Conservation (phyloP, 1,139 yeast genomes). For the Kodamaea derodonti region DNA sequence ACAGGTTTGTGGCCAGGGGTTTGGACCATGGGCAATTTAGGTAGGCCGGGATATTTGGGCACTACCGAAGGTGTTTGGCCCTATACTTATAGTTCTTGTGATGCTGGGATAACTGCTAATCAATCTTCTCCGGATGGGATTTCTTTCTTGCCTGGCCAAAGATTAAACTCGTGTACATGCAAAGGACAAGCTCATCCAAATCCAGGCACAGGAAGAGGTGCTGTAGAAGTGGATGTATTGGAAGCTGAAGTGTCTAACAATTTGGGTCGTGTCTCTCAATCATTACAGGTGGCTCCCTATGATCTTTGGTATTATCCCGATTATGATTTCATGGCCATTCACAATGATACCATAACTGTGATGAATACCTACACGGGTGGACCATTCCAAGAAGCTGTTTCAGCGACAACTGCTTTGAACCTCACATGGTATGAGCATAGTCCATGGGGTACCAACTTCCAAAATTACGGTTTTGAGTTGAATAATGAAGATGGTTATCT, state of each 20-base stretch:
- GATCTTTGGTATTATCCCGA: slow-evolving; percentile 31
- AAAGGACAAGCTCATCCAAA: slow-evolving; percentile 26
- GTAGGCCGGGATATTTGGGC: slow-evolving; percentile 26
- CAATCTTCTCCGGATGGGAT: slow-evolving; percentile 31
- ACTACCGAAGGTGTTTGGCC: slow-evolving; percentile 31
- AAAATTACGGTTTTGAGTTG: slow-evolving; percentile 24
- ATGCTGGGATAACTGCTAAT: slow-evolving; percentile 30
- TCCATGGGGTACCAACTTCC: slow-evolving; percentile 16
- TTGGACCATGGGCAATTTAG: slow-evolving; percentile 31
- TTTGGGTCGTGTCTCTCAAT: slow-evolving; percentile 26
- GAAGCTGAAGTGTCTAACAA: slow-evolving; percentile 20
- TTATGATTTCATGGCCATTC: slow-evolving; percentile 20
- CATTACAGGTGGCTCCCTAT: slow-evolving; percentile 28
- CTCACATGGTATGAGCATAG: slow-evolving; percentile 26
- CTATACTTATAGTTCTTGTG: slow-evolving; percentile 27
- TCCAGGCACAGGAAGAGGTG: slow-evolving; percentile 26
- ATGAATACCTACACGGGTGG: slow-evolving; percentile 31
- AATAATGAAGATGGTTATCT: slow-evolving; percentile 22
- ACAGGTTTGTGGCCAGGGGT: slow-evolving; percentile 31
- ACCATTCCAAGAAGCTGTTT: slow-evolving; percentile 29
- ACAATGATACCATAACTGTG: slow-evolving; percentile 19
- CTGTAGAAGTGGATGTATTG: slow-evolving; percentile 27
- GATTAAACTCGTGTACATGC: slow-evolving; percentile 24
- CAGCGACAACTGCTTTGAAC: slow-evolving; percentile 23
- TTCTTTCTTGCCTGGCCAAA: slow-evolving; percentile 28